Evolutionary conservation across 305 asterid genomes (phyloP), one percentile per base, ranked within the genome.

Genomic region (Solanum hybrid): DNA sequence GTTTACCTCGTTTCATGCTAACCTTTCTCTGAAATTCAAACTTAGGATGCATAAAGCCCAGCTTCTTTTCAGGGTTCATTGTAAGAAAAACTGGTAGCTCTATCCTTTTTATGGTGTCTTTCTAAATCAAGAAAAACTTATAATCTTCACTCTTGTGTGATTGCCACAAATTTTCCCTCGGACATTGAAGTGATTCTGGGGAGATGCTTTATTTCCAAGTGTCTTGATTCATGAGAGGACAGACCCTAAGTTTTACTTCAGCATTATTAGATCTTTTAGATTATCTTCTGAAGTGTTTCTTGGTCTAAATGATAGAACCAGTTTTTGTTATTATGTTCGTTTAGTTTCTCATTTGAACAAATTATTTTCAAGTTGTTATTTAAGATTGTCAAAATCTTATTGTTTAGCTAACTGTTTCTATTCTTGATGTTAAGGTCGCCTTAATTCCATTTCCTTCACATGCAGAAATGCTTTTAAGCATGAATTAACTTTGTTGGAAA

Each of bases 381-480:
- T 87, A 19, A 11, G 84, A 75, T 84, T 27, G 87, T 27, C 73
- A 84, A 45, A 45, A 27, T 84, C 42, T 17, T 42, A 10, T 84
- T 51, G 40, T 45, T 84, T 7, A 1, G 40, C 9, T 27, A 86
- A 71, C 36, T 66, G 31, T 11, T 79, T 73, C 1, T 40, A 38
- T 27, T 31, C 51, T 73, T 87, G 37, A 22, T 88, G 45, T 19
- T 32, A 9, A 87, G 15, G 34, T 88, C 27, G 0, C 82, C 34
- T 45, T 45, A 51, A 56, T 24, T 56, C 66, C 72, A 22, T 88
- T 56, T 66, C 31, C 56, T 88, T 66, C 36, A 38, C 64, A 42
- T 93, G 93, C 98, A 97, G 99, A 95, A 96, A 96, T 92, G 90
- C 93, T 88, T 98, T 98, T 94, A 94, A 92, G 91, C 95, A 96